These are phyloP conservation scores for Cudoniella acicularis DNA, from an alignment of 495 filamentous ascomycete genomes.

Conservation along the genomic window DNA sequence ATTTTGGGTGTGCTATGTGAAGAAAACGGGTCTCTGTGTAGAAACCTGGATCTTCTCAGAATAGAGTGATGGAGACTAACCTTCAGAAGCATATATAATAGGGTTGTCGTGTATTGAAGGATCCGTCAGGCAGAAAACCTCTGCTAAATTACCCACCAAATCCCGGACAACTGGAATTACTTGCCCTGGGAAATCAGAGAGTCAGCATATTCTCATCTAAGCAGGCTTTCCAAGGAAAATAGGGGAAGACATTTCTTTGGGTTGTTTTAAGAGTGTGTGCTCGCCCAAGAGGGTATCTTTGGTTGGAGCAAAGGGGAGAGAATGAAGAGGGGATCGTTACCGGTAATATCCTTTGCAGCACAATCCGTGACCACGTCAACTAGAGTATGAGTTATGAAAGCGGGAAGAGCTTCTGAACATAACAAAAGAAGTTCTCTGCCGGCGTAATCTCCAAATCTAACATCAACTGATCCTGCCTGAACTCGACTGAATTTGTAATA, in stretches of 20 bases:
- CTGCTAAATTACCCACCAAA: conserved; percentile 57
- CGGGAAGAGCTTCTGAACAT: conserved; percentile 50
- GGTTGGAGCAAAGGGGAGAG: too few relatives aligned
- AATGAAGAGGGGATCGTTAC: too few relatives aligned
- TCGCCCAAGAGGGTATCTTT: too few relatives aligned
- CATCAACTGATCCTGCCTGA: conserved; percentile 9
- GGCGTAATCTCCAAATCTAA: conserved; percentile 14
- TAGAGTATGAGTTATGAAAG: conserved; percentile 52
- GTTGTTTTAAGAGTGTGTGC: too few relatives aligned
- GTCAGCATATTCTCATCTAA: too few relatives aligned
- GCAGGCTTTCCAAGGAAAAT: too few relatives aligned
- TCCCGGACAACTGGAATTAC: conserved; percentile 38
- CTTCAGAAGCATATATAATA: conserved; percentile 64
- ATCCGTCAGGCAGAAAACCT: conserved; percentile 65
- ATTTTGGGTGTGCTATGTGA: too few relatives aligned
- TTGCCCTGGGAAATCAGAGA: too few relatives aligned
- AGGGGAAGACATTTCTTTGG: too few relatives aligned
- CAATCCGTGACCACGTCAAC: conserved; percentile 43
- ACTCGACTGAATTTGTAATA: conserved; percentile 11
- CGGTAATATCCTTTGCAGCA: conserved; percentile 45
- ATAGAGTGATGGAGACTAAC: too few relatives aligned
- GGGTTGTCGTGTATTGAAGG: conserved; percentile 62
- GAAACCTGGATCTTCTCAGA: too few relatives aligned
- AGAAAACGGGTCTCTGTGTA: too few relatives aligned
- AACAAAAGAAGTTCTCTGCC: conserved; percentile 9